Conservation (phyloP, 208 protist genomes). For the Crithidia sp. region DNA sequence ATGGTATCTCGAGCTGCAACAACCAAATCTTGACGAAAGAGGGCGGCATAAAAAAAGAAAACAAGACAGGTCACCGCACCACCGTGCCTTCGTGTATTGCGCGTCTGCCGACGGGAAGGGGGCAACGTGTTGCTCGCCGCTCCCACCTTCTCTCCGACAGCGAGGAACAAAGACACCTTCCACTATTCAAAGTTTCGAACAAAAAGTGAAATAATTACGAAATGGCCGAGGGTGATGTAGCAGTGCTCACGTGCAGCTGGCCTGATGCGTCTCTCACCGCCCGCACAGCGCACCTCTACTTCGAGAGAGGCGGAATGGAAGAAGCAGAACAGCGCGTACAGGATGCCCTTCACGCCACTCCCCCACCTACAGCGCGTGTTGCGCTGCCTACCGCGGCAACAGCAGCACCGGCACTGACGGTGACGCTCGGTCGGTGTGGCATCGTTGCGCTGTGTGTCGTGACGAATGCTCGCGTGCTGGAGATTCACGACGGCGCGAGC, state of each 20-base stretch:
- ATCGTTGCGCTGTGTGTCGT: conserved; percentile 36
- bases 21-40: too few relatives aligned
- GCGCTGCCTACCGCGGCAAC: background rate
- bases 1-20: too few relatives aligned
- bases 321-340: conserved; percentile 8
- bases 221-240: conserved; percentile 11
- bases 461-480: conserved; percentile 29
- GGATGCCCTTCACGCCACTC: background rate
- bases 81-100: too few relatives aligned
- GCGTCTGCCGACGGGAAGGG: too few relatives aligned
- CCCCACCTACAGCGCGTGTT: background rate
- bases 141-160: too few relatives aligned
- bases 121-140: too few relatives aligned
- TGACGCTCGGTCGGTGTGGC: background rate
- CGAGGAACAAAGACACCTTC: too few relatives aligned
- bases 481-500: conserved; percentile 12
- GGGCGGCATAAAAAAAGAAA: too few relatives aligned
- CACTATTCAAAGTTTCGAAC: too few relatives aligned
- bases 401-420: conserved; percentile 20
- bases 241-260: conserved; percentile 19
- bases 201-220: background rate
- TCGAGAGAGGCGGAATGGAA: conserved; percentile 9
- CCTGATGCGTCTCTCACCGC: background rate
- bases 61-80: too few relatives aligned
- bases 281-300: background rate